phyloP scores from a whole-genome alignment of 2,329 filamentous ascomycete species.

The Anisogramma anomala region DNA sequence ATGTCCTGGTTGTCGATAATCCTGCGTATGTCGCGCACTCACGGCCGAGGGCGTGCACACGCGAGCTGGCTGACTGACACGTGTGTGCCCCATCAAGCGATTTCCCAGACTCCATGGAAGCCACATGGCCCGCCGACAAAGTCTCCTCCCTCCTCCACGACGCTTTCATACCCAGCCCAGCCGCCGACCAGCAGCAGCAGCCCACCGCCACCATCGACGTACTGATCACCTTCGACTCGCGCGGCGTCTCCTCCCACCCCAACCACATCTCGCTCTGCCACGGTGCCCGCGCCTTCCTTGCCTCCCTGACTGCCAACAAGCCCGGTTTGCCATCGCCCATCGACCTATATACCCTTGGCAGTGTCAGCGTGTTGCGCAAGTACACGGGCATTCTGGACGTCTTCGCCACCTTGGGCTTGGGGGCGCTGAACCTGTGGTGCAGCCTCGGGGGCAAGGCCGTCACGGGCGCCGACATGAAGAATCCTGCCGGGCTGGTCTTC shows the following conservation, averaged over 20 bases:
- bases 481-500: slow-evolving; percentile 54
- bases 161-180: slow-evolving; percentile 60
- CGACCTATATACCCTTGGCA: slow-evolving; percentile 73
- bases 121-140: slow-evolving; percentile 59
- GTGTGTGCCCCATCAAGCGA: slow-evolving; percentile 27
- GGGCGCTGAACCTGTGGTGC: slow-evolving; percentile 27
- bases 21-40: slow-evolving; percentile 35
- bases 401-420: slow-evolving; percentile 54
- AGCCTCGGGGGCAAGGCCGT: slow-evolving; percentile 19
- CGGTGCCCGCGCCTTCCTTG: slow-evolving; percentile 65
- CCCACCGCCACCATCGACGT: slow-evolving; percentile 56
- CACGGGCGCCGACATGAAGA: slow-evolving; percentile 15
- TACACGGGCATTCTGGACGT: slow-evolving; percentile 69
- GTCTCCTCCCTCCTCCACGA: slow-evolving; percentile 59
- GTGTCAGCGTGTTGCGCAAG: slow-evolving; percentile 64
- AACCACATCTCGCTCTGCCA: slow-evolving; percentile 87
- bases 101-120: slow-evolving; percentile 84
- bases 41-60: neutral
- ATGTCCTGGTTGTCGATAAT: slow-evolving; percentile 78
- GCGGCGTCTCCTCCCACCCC: slow-evolving; percentile 75
- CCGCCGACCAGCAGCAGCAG: slow-evolving; percentile 23
- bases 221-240: slow-evolving; percentile 79
- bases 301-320: slow-evolving; percentile 50
- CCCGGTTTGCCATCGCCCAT: slow-evolving; percentile 61
- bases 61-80: neutral